Evolutionary conservation across 192 early-diverging fungal species (phyloP).

Genomic region (Coemansia sp.): DNA sequence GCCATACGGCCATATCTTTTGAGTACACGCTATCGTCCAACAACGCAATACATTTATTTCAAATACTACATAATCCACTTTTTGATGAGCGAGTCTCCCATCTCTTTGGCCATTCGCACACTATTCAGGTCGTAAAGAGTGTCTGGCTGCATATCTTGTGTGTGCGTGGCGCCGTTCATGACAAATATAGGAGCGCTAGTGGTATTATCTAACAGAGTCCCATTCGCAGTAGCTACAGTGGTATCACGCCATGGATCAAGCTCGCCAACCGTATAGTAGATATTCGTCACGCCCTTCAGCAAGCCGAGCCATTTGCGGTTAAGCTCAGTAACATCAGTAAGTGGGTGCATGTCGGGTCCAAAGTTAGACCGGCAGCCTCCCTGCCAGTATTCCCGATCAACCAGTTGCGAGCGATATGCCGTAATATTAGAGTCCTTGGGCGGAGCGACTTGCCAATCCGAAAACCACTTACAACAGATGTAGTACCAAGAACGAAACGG

Average conservation of each 20-base stretch:
- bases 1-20: background rate
- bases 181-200: constrained; percentile 26
- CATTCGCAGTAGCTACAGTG: constrained; percentile 11
- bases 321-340: constrained; percentile 17
- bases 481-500: constrained; percentile 53
- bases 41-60: background rate
- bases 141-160: constrained; percentile 22
- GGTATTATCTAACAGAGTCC: constrained; percentile 22
- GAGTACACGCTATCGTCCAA: background rate
- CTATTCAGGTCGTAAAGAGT: constrained; percentile 19
- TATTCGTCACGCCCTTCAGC: constrained; percentile 23
- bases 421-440: constrained; percentile 25
- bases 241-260: constrained; percentile 31
- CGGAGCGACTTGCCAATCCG: constrained; percentile 57
- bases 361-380: constrained; percentile 38
- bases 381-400: constrained; percentile 33
- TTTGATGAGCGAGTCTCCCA: constrained; percentile 22
- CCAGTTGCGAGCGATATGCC: constrained; percentile 30
- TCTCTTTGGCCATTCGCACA: constrained; percentile 19
- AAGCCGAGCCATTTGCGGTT: constrained; percentile 29
- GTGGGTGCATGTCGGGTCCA: constrained; percentile 26
- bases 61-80: constrained; percentile 22
- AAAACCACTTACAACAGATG: constrained; percentile 64
- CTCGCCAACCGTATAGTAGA: constrained; percentile 31
- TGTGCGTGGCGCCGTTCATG: constrained; percentile 28